These are phyloP conservation scores for Mrakiaceae sp. DNA, from an alignment of 1,284 basidiomycete genomes.

Conservation along the genomic window DNA sequence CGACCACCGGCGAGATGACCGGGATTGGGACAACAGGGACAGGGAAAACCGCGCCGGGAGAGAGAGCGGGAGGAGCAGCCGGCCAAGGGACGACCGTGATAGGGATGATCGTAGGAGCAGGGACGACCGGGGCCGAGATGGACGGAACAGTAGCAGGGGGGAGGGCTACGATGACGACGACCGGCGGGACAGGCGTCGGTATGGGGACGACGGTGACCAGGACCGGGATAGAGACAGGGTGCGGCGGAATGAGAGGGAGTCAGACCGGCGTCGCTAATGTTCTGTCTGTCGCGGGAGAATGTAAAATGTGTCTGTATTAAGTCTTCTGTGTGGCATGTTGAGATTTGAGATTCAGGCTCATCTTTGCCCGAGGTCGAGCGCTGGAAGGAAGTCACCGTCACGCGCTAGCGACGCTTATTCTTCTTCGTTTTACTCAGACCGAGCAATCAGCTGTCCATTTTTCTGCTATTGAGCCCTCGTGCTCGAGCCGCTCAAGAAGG, in stretches of 20 bases:
- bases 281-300: too few species aligned
- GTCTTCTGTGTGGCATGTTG: too few species aligned
- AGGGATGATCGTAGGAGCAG: conserved; percentile 17
- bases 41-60: neutral
- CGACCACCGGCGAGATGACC: conserved; percentile 20
- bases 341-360: too few species aligned
- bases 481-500: too few species aligned
- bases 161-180: conserved; percentile 5
- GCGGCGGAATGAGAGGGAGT: neutral
- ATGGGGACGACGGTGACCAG: conserved; percentile 26
- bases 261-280: neutral
- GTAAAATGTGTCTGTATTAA: too few species aligned
- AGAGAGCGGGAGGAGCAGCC: neutral
- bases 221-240: conserved; percentile 20
- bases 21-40: conserved; percentile 11
- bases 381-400: too few species aligned
- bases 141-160: conserved; percentile 16
- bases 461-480: too few species aligned
- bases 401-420: too few species aligned
- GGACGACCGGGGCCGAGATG: conserved; percentile 28
- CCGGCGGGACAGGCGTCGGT: conserved; percentile 24
- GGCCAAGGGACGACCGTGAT: conserved; percentile 20
- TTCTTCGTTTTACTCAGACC: too few species aligned
- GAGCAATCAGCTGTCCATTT: too few species aligned
- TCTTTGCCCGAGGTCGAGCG: too few species aligned